Evolutionary conservation across 108 stramenopile genomes (phyloP).

Genomic region (Aurantiochytrium sp.): DNA sequence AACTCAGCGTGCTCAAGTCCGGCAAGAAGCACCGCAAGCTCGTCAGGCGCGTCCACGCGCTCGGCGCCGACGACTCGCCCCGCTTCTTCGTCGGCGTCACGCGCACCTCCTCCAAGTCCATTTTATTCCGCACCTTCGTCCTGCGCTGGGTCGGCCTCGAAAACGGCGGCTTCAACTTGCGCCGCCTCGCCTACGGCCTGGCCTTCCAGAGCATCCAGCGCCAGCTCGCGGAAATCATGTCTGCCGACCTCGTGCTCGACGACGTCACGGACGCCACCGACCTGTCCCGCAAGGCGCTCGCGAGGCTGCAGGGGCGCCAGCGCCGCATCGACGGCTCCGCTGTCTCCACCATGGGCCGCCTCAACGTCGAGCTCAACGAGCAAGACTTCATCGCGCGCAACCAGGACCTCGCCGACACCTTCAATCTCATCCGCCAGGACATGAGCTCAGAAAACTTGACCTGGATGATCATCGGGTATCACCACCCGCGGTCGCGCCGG

Average conservation of each 20-base stretch:
- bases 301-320: background rate
- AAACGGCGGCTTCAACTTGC: background rate
- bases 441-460: background rate
- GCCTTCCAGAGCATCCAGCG: background rate
- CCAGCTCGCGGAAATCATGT: background rate
- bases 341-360: background rate
- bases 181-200: background rate
- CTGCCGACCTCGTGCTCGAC: background rate
- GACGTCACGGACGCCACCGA: background rate
- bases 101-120: background rate
- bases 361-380: background rate
- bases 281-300: background rate
- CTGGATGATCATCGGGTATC: background rate
- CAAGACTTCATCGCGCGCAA: background rate
- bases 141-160: background rate
- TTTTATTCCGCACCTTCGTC: background rate
- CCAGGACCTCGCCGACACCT: background rate
- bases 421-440: background rate
- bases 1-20: background rate
- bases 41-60: background rate
- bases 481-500: background rate
- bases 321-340: background rate
- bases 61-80: background rate
- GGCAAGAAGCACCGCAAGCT: background rate
- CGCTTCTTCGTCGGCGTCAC: slow-evolving; percentile 6